Percentiles rank a stretch among this genome's conserved stretches.
These are phyloP conservation scores for Asterophora parasitica DNA, from an alignment of 768 basidiomycete genomes.

Conservation along the genomic window DNA sequence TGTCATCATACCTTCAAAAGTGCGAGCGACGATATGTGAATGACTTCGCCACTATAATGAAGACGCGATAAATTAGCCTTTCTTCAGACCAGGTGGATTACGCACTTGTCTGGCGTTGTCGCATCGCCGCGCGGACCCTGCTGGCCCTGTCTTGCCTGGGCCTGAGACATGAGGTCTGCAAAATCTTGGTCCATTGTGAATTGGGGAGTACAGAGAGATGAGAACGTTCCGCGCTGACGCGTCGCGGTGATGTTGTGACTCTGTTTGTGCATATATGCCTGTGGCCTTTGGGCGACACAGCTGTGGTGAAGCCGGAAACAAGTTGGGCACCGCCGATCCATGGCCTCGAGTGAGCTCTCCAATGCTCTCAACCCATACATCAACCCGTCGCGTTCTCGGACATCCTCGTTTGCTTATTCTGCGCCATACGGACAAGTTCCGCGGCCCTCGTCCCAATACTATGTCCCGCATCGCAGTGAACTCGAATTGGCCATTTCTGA, in stretches of 20 bases:
- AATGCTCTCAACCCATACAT: constrained; percentile 74
- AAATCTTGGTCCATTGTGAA: constrained; percentile 46
- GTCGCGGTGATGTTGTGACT: constrained; percentile 26
- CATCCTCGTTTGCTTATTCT: constrained; percentile 16
- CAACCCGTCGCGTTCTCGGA: constrained; percentile 36
- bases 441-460: constrained; percentile 28
- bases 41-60: constrained; percentile 76
- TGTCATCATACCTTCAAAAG: constrained; percentile 74
- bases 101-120: constrained; percentile 73
- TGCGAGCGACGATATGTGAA: constrained; percentile 97
- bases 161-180: constrained; percentile 45
- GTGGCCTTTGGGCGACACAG: constrained; percentile 13
- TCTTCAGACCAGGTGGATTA: constrained; percentile 4
- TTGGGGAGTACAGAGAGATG: constrained; percentile 13
- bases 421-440: constrained; percentile 24
- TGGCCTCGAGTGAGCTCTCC: constrained; percentile 71
- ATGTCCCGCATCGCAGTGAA: constrained; percentile 58
- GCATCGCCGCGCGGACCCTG: constrained; percentile 40
- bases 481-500: constrained; percentile 57
- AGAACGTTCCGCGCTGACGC: constrained; percentile 34
- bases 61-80: constrained; percentile 6
- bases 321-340: constrained; percentile 20
- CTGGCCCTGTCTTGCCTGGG: constrained; percentile 38
- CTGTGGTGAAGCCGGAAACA: neutral
- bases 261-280: constrained; percentile 28